Base-by-base conservation (phyloP, 371 early-diverging fungal genomes). In the Mortierella sp. region DNA sequence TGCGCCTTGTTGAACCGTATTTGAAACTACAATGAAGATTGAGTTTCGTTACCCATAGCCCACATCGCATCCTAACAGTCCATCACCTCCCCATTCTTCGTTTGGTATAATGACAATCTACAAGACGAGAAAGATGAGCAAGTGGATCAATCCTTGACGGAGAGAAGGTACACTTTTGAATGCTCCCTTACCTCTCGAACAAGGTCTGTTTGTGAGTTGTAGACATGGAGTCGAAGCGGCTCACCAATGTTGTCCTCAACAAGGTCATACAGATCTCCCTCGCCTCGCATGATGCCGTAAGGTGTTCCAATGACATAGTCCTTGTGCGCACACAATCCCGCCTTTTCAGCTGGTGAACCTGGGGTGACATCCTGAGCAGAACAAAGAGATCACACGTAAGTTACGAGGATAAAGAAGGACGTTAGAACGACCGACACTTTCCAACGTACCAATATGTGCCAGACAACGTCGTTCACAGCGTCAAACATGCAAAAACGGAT, bases 281-380 rank as follows among this genome's bases (percentile, higher is more conserved):
- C 88, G 26, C 83, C 83, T 23, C 83, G 70, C 54, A 91, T 70
- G 14, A 85, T 86, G 45, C 83, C 80, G 34, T 88, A 83, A 48
- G 90, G 90, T 38, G 87, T 84, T 13, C 90, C 92, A 54, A 91
- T 86, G 57, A 91, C 87, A 72, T 89, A 91, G 64, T 91, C 92
- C 10, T 83, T 81, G 54, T 86, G 82, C 1, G 89, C 81, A 39
- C 87, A 83, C 16, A 91, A 76, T 43, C 91, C 91, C 14, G 92
- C 91, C 81, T 82, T 84, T 72, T 86, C 86, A 31, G 92, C 91
- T 13, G 92, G 92, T 7, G 91, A 90, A 28, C 78, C 78, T 31
- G 61, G 71, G 19, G 70, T 66, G 8, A 76, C 78, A 48, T 76
- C 78, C 78, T 76, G 2, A 30, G 18, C 18, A 43, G 16, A 23